Evolutionary conservation across 148 eudicot species (phyloP).

Genomic region (Hydrangea macrophylla): DNA sequence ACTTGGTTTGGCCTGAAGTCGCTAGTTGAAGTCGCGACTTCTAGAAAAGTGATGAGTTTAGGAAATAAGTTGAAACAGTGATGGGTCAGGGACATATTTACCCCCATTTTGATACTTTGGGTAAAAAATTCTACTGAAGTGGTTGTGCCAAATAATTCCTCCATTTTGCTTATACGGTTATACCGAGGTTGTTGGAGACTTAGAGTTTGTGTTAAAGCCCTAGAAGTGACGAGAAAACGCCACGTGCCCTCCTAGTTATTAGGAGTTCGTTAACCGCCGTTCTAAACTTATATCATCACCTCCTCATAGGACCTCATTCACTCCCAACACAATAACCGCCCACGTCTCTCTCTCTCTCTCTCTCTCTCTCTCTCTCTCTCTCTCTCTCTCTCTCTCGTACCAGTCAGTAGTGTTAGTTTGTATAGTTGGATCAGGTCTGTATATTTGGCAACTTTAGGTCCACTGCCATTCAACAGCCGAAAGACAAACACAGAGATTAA

Average conservation of each 20-base stretch:
- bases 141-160: too few relatives aligned
- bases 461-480: neutral
- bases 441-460: neutral
- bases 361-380: slow-evolving; percentile 9
- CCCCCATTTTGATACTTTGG: too few relatives aligned
- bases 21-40: too few relatives aligned
- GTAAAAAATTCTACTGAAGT: too few relatives aligned
- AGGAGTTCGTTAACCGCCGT: slow-evolving; percentile 7
- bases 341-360: slow-evolving; percentile 7
- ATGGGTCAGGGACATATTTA: too few relatives aligned
- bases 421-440: slow-evolving; percentile 13
- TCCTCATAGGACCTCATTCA: slow-evolving; percentile 2
- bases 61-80: too few relatives aligned
- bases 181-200: too few relatives aligned
- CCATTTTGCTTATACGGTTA: too few relatives aligned
- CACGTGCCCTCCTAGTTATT: slow-evolving; percentile 2
- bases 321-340: neutral
- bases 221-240: neutral
- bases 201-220: too few relatives aligned
- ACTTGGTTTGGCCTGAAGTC: too few relatives aligned
- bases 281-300: neutral
- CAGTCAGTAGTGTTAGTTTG: slow-evolving; percentile 1
- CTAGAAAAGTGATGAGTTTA: too few relatives aligned
- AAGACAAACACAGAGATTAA: neutral
- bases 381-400: neutral